Evolutionary conservation across 2,329 filamentous ascomycete genomes (phyloP).

Genomic region (Sporothrix pallida): DNA sequence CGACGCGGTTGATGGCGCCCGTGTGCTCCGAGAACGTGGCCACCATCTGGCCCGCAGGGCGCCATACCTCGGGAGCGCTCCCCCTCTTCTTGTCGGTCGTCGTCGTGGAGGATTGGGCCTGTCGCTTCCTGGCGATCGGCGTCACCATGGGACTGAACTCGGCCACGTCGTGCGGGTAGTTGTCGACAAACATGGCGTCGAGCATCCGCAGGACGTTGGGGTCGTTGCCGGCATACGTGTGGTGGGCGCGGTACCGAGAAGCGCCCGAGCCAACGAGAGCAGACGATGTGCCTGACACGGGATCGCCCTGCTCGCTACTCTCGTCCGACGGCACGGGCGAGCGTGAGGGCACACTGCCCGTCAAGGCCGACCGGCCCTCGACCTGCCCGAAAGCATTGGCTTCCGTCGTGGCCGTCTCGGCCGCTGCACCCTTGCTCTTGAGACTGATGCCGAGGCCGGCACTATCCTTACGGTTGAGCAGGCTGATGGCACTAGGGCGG

Average conservation of each 20-base stretch:
- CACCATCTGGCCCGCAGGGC: conserved; percentile 80
- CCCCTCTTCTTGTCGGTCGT: neutral
- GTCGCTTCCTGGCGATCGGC: conserved; percentile 62
- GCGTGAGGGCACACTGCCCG: conserved; percentile 41
- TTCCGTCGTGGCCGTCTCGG: conserved; percentile 65
- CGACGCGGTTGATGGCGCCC: conserved; percentile 79
- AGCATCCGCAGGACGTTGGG: conserved; percentile 73
- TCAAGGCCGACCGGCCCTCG: conserved; percentile 59
- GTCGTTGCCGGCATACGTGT: conserved; percentile 84
- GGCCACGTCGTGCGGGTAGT: conserved; percentile 67
- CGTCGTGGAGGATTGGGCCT: conserved; percentile 51
- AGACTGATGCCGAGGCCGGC: neutral
- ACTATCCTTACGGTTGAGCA: conserved; percentile 63
- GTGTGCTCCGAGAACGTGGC: conserved; percentile 89
- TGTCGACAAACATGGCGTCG: conserved; percentile 81
- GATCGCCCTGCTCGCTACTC: conserved; percentile 34
- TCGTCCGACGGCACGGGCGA: conserved; percentile 37
- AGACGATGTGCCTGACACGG: conserved; percentile 44
- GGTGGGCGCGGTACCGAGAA: conserved; percentile 64
- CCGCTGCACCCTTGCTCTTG: conserved; percentile 57
- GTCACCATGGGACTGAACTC: conserved; percentile 83
- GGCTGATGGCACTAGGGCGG: conserved; percentile 64
- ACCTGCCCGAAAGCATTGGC: conserved; percentile 66
- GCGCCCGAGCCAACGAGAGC: conserved; percentile 34
- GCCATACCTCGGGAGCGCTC: conserved; percentile 72